Evolutionary conservation across 2,329 filamentous ascomycete species (phyloP).

Genomic region (Alternaria postmessia): DNA sequence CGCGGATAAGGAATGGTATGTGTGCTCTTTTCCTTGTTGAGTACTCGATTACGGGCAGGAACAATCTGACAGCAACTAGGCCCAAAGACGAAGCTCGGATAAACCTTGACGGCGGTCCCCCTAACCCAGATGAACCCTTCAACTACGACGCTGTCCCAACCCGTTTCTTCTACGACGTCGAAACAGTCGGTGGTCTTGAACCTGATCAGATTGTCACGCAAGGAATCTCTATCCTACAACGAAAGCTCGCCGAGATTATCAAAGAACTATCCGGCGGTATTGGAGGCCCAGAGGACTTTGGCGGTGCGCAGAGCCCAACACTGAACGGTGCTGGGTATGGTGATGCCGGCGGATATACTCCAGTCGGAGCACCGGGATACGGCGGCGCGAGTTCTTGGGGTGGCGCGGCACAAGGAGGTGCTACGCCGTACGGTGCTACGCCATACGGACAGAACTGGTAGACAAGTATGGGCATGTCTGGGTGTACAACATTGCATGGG

Average conservation of each 20-base stretch:
- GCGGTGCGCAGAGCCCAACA: slow-evolving; percentile 72
- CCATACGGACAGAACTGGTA: slow-evolving; percentile 61
- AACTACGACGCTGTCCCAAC: slow-evolving; percentile 87
- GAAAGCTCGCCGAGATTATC: slow-evolving; percentile 86
- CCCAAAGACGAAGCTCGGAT: slow-evolving; percentile 84
- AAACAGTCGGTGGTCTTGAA: slow-evolving; percentile 85
- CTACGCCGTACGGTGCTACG: slow-evolving; percentile 67
- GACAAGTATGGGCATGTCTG: background rate
- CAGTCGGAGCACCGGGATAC: slow-evolving; percentile 59
- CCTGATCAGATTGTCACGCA: slow-evolving; percentile 89
- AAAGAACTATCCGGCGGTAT: slow-evolving; percentile 67
- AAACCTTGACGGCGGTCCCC: slow-evolving; percentile 74
- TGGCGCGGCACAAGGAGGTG: slow-evolving; percentile 50
- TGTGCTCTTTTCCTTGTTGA: slow-evolving; percentile 16
- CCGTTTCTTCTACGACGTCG: slow-evolving; percentile 93
- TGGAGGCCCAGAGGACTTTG: slow-evolving; percentile 62
- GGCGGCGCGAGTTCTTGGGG: slow-evolving; percentile 71
- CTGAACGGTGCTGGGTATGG: slow-evolving; percentile 59
- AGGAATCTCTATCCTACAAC: slow-evolving; percentile 86
- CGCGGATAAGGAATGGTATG: slow-evolving; percentile 84
- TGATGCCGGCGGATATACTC: slow-evolving; percentile 69
- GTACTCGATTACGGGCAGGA: background rate
- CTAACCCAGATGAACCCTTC: slow-evolving; percentile 84
- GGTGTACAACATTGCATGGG: slow-evolving; percentile 39
- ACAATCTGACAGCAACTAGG: slow-evolving; percentile 57